A percentile compares a stretch with the other conserved stretches of the same genome.
Evolutionary conservation across 768 basidiomycete genomes (phyloP).

Genomic region (Tulasnella sp.): DNA sequence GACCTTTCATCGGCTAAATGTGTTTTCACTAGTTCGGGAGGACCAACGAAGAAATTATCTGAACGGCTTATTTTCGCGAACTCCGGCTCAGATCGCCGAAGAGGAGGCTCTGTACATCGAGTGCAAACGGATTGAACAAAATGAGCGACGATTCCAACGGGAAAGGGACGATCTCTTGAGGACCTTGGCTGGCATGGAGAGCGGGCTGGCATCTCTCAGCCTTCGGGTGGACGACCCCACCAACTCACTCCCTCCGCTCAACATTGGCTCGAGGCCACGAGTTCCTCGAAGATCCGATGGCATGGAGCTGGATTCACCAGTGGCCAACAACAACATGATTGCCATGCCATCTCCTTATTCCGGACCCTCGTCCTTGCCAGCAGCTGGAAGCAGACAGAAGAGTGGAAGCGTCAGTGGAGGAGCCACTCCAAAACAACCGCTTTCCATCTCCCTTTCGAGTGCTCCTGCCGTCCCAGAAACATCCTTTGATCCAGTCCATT

Average conservation of each 20-base stretch:
- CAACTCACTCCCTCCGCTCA: conserved; percentile 6
- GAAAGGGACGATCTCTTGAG: conserved; percentile 87
- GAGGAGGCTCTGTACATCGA: conserved; percentile 95
- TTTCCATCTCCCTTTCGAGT: conserved; percentile 21
- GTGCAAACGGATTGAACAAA: conserved; percentile 93
- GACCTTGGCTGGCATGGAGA: conserved; percentile 82
- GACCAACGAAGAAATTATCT: conserved; percentile 86
- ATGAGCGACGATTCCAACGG: conserved; percentile 80
- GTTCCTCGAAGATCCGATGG: conserved; percentile 26
- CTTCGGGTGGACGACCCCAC: conserved; percentile 26
- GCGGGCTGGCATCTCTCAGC: conserved; percentile 66
- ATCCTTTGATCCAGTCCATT: conserved; percentile 30
- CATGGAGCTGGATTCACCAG: conserved; percentile 26
- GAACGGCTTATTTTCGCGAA: conserved; percentile 82
- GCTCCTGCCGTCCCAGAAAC: conserved; percentile 22
- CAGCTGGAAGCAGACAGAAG: conserved; percentile 14
- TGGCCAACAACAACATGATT: conserved; percentile 32
- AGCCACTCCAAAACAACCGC: conserved; percentile 17
- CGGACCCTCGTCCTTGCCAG: conserved; percentile 28
- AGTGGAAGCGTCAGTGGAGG: conserved; percentile 24
- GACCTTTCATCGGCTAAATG: neutral
- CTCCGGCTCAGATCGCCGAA: conserved; percentile 85
- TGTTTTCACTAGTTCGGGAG: conserved; percentile 70
- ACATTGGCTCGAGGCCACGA: conserved; percentile 15
- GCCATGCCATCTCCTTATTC: conserved; percentile 32